Percentiles rank a stretch among this genome's conserved stretches.
These are phyloP conservation scores for Polyporus tsugae DNA, from an alignment of 1,284 basidiomycete species.

Conservation along the genomic window DNA sequence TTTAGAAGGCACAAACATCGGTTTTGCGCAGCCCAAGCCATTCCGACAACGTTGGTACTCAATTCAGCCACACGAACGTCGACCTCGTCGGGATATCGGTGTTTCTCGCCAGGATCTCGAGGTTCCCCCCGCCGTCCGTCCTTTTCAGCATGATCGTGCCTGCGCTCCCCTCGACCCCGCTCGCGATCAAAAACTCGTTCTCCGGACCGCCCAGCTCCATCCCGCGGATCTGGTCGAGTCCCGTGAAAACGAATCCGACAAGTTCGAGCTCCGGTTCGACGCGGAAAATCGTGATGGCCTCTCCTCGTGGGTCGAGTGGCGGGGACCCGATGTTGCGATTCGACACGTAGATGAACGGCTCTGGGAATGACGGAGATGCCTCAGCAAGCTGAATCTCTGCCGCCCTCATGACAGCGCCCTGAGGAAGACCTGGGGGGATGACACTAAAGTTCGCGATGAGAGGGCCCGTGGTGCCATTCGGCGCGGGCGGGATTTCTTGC, in stretches of 20 bases:
- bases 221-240: slow-evolving; percentile 69
- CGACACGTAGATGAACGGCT: slow-evolving; percentile 48
- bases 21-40: neutral
- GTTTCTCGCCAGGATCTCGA: slow-evolving; percentile 61
- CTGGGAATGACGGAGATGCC: slow-evolving; percentile 41
- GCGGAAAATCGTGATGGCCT: slow-evolving; percentile 48
- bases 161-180: slow-evolving; percentile 58
- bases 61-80: slow-evolving; percentile 55
- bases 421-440: slow-evolving; percentile 58
- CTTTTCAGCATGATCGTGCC: slow-evolving; percentile 65
- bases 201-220: slow-evolving; percentile 67
- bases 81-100: slow-evolving; percentile 58
- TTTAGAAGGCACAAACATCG: neutral
- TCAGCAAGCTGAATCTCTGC: slow-evolving; percentile 54
- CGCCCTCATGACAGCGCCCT: slow-evolving; percentile 57
- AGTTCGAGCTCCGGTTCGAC: slow-evolving; percentile 43
- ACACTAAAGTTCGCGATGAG: slow-evolving; percentile 64
- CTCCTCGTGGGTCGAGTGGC: slow-evolving; percentile 44
- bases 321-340: slow-evolving; percentile 47
- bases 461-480: slow-evolving; percentile 48
- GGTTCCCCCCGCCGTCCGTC: slow-evolving; percentile 60
- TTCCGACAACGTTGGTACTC: neutral
- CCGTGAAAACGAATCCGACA: slow-evolving; percentile 66
- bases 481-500: slow-evolving; percentile 62
- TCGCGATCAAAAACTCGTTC: slow-evolving; percentile 61